Base-by-base conservation (phyloP, 2,329 filamentous ascomycete species). In the Fusarium pseudoanthophilum region DNA sequence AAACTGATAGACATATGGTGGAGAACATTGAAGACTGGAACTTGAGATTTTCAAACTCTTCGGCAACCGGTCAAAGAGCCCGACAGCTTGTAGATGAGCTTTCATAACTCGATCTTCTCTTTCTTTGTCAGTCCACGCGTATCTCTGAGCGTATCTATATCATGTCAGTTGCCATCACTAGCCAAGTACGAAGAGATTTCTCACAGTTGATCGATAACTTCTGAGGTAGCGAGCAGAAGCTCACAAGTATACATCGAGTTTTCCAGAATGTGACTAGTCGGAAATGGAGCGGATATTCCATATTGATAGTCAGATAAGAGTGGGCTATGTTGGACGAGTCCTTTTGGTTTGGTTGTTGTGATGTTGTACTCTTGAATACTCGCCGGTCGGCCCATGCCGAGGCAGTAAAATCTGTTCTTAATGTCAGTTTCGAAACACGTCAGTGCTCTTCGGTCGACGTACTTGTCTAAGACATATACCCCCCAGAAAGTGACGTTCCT, bases 331-430 rank as follows among this genome's bases (percentile, higher is more conserved):
- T 36, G 32, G 0, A 43, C 26, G 0, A 28, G 26, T 13, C 62
- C 46, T 28, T 64, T 62, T 1, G 62, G 62, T 16, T 55, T 65
- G 0, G 58, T 63, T 0, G 62, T 65, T 11, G 60, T 65, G 10
- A 65, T 65, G 18, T 65, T 64, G 30, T 63, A 63, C 28, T 65
- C 59, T 14, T 65, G 62, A 4, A 65, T 65, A 55, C 62, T 65
- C 11, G 59, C 62, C 0, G 62, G 62, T 7, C 62, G 30, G 3
- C 62, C 62, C 62, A 65, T 65, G 1, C 62, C 62, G 3, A 65
- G 45, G 3, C 62, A 65, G 28, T 53, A 64, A 13, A 62, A 6
- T 21, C 62, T 64, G 6, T n/a, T 5, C 4, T 7, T 0, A 5
- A 2, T 2, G 36, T 64, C 5, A 64, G 56, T 20, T 30, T 36